Evolutionary conservation across 2,329 filamentous ascomycete genomes (phyloP).

Genomic region (Ambrosiella cleistominuta): DNA sequence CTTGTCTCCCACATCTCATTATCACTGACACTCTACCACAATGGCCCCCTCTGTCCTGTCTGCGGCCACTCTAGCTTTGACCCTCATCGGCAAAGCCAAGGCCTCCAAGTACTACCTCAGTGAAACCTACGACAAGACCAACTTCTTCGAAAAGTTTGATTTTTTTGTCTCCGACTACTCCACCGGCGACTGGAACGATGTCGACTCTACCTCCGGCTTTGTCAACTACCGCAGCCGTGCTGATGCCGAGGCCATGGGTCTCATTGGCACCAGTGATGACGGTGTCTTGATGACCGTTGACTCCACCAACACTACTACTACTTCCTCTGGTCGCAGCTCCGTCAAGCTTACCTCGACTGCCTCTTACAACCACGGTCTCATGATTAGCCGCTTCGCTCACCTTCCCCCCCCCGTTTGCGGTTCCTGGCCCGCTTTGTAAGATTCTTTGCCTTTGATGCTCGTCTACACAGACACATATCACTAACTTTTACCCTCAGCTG

Average conservation of each 20-base stretch:
- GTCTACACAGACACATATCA: not conserved
- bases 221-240: conserved; percentile 33
- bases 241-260: conserved; percentile 21
- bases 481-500: conserved; percentile 20
- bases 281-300: conserved; percentile 27
- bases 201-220: conserved; percentile 47
- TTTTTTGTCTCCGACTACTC: conserved; percentile 19
- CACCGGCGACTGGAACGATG: conserved; percentile 14
- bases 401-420: conserved; percentile 51
- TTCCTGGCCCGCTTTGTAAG: conserved; percentile 52
- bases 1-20: not conserved
- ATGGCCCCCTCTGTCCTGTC: conserved; percentile 5
- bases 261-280: conserved; percentile 19
- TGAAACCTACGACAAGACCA: conserved; percentile 16
- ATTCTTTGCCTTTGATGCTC: not conserved
- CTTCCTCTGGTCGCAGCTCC: conserved; percentile 29
- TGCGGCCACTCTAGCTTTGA: not conserved
- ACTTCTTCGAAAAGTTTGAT: conserved; percentile 32
- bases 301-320: conserved; percentile 11
- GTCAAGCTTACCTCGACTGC: conserved; percentile 48
- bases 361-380: conserved; percentile 45
- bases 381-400: conserved; percentile 52
- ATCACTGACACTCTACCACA: not conserved
- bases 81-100: conserved; percentile 1
- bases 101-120: conserved; percentile 4